Evolutionary conservation across 2,329 filamentous ascomycete species (phyloP), one percentile per base, ranked within the genome.

Genomic region (Podosphaera fusca): DNA sequence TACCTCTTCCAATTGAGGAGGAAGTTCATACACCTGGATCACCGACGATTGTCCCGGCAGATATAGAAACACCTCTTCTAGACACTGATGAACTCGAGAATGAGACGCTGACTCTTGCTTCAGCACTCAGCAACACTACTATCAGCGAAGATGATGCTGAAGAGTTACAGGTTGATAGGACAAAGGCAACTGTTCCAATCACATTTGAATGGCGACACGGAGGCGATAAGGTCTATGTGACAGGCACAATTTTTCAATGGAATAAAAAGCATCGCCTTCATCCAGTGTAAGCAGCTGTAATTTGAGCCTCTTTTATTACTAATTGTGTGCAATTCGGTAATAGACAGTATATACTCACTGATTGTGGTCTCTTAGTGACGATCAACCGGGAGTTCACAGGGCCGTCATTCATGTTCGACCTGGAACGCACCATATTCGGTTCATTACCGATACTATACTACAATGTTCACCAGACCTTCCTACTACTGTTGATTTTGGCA

Each of bases 201-300:
- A 73, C 78, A 58, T 80, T 98, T 58, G 85, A 94, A 70, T 98
- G 92, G 92, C 78, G 59, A 49, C 59, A 64, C 7, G 80, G 81
- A 56, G 89, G 86, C 58, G 85, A 94, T 58, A 94, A 89, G 70
- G 81, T 96, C 61, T 98, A 95, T 69, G 88, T 98, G 51, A 98
- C 92, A 0, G 90, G 90, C 62, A 96, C 92, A 29, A 95, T 96
- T 67, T 94, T 94, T 64, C 86, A 90, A 68, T 98, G 92, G 92
- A 88, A 94, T 70, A 84, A 85, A 68, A 96, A 96, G 71, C 94
- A 89, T 68, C 80, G 85, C 63, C 74, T 98, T 66, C 81, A 88
- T 69, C 82, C 79, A 69, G 83, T 87, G 88, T 94, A 78, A 79
- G 65, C 64, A 54, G 21, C 50, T 10, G 14, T 42, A 42, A 42